Percentiles rank a stretch among this genome's conserved stretches.
Conservation (phyloP, 768 basidiomycete species). For the Auricularia heimuer region DNA sequence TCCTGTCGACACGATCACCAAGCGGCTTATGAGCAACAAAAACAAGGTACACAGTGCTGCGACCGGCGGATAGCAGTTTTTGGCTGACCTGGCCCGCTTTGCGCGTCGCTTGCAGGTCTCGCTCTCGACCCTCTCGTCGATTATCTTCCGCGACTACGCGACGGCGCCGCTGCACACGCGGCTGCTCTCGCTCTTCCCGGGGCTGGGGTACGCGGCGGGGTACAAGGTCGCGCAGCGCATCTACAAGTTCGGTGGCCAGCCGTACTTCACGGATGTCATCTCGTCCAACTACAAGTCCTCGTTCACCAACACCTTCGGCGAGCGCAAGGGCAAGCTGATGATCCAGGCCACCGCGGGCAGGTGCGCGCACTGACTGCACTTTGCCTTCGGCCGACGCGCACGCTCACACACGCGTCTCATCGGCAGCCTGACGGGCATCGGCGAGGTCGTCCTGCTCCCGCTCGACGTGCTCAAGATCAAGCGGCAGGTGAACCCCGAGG, state of each 20-base stretch:
- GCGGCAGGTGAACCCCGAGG: conserved; percentile 96
- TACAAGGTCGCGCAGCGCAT: conserved; percentile 92
- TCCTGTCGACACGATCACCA: conserved; percentile 96
- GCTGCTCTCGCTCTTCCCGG: conserved; percentile 91
- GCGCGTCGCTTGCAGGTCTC: conserved; percentile 20
- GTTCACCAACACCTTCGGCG: conserved; percentile 81
- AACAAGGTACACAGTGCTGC: conserved; percentile 41
- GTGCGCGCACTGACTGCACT: conserved; percentile 30
- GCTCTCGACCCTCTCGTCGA: conserved; percentile 42
- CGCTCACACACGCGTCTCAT: neutral
- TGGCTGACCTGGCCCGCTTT: neutral
- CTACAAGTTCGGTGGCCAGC: conserved; percentile 98
- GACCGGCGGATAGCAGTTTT: neutral
- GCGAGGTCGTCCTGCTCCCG: conserved; percentile 97
- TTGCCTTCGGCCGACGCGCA: conserved; percentile 1
- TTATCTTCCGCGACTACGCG: conserved; percentile 85
- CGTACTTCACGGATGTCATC: conserved; percentile 93
- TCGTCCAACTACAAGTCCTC: conserved; percentile 66
- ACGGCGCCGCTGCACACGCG: conserved; percentile 53
- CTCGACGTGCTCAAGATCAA: conserved; percentile 97
- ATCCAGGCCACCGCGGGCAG: conserved; percentile 93
- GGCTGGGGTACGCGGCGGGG: conserved; percentile 94
- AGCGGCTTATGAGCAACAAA: conserved; percentile 98
- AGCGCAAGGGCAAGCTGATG: conserved; percentile 91
- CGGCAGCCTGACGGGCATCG: conserved; percentile 60